Evolutionary conservation across 2,329 filamentous ascomycete genomes (phyloP).

Genomic region (Capronia americana): DNA sequence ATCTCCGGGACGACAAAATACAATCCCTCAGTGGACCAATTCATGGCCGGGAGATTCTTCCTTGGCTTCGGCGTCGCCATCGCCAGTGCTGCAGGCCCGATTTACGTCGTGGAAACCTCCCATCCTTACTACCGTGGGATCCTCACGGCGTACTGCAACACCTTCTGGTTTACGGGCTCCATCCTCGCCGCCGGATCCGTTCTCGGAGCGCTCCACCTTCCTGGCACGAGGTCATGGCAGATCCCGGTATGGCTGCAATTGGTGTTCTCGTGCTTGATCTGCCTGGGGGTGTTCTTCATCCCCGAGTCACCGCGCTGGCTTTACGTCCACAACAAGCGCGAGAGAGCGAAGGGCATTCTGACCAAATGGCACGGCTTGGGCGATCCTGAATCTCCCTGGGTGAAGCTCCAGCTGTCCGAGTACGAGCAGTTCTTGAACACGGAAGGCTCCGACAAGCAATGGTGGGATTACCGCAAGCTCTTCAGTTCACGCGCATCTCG

Average conservation of each 20-base stretch:
- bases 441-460: conserved; percentile 44
- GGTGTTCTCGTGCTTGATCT: conserved; percentile 55
- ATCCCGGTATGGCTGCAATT: conserved; percentile 63
- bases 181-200: conserved; percentile 63
- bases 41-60: conserved; percentile 63
- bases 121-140: conserved; percentile 68
- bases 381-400: conserved; percentile 43
- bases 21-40: conserved; percentile 52
- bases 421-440: conserved; percentile 45
- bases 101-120: conserved; percentile 67
- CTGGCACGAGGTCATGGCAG: conserved; percentile 59
- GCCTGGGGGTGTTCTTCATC: conserved; percentile 59
- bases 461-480: conserved; percentile 62
- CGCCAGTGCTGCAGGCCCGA: conserved; percentile 64
- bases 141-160: conserved; percentile 65
- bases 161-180: conserved; percentile 55
- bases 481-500: conserved; percentile 55
- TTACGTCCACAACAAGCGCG: conserved; percentile 62
- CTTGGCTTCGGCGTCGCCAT: conserved; percentile 66
- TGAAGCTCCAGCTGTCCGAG: conserved; percentile 44
- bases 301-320: conserved; percentile 70
- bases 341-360: conserved; percentile 64
- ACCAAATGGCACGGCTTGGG: conserved; percentile 65
- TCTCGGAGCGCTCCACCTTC: conserved; percentile 51
- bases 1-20: conserved; percentile 55